Evolutionary conservation across 2,329 filamentous ascomycete genomes (phyloP).

Genomic region (Fusarium buharicum): DNA sequence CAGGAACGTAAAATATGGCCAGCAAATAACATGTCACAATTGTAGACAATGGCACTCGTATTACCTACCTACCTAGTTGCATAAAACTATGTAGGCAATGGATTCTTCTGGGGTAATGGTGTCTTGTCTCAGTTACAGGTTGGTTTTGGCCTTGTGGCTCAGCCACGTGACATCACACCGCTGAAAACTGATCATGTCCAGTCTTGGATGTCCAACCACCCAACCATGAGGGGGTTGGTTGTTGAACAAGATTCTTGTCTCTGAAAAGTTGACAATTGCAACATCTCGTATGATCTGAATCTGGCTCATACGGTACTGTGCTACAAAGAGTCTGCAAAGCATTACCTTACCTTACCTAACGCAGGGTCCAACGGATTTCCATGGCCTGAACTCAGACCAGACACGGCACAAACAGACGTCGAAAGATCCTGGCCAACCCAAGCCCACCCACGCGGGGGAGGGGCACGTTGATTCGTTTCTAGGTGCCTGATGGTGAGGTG

Average conservation of each 20-base stretch:
- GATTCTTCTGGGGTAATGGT: not conserved
- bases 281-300: conserved; percentile 38
- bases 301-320: conserved; percentile 30
- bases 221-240: conserved; percentile 15
- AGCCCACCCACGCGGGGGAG: conserved; percentile 44
- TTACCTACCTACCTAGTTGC: too few relatives aligned
- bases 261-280: conserved; percentile 1
- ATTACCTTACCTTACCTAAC: conserved; percentile 4
- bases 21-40: not conserved
- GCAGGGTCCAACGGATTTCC: conserved; percentile 22
- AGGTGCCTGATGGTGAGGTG: conserved; percentile 42
- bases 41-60: not conserved
- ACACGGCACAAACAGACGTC: conserved; percentile 26
- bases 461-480: conserved; percentile 41
- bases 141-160: not conserved
- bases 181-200: conserved; percentile 30
- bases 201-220: conserved; percentile 33
- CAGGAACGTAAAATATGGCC: not conserved
- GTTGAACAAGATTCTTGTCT: conserved; percentile 26
- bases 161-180: conserved; percentile 47
- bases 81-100: conserved; percentile 1
- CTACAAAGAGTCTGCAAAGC: conserved; percentile 17
- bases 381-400: conserved; percentile 19
- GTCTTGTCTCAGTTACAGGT: conserved; percentile 17
- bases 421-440: conserved; percentile 30